Conservation (phyloP, 371 early-diverging fungal genomes). For the Mucor ambiguus region DNA sequence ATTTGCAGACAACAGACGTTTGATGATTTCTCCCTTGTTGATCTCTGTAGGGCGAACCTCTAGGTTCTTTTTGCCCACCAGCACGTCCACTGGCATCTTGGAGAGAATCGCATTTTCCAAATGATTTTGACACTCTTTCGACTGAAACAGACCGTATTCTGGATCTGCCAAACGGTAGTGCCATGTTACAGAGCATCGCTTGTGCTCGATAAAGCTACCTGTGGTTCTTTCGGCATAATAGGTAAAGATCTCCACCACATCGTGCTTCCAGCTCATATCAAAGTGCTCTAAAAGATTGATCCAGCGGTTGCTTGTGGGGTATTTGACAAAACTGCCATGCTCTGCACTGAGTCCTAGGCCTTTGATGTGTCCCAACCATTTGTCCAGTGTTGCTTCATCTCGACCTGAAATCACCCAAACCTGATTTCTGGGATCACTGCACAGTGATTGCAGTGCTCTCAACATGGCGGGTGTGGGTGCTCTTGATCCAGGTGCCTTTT, state of each 20-base stretch:
- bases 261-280: conserved; percentile 87
- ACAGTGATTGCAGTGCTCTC: conserved; percentile 62
- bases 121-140: conserved; percentile 92
- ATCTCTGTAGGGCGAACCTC: conserved; percentile 84
- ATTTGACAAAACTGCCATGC: conserved; percentile 70
- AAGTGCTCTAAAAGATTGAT: conserved; percentile 77
- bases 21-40: conserved; percentile 95
- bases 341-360: conserved; percentile 84
- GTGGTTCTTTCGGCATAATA: conserved; percentile 91
- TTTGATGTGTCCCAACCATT: conserved; percentile 82
- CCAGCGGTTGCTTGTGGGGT: conserved; percentile 65
- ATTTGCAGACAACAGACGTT: conserved; percentile 65
- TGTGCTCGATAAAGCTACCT: conserved; percentile 85
- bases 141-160: conserved; percentile 81
- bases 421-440: conserved; percentile 77
- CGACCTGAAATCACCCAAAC: conserved; percentile 96
- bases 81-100: conserved; percentile 91
- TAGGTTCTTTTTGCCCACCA: conserved; percentile 95
- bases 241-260: conserved; percentile 83
- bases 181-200: conserved; percentile 86
- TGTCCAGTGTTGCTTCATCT: conserved; percentile 80
- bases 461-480: conserved; percentile 70
- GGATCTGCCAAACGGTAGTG: conserved; percentile 92
- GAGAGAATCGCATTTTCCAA: conserved; percentile 85
- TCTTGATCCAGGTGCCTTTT: conserved; percentile 68